Conservation (phyloP, 768 basidiomycete species). For the Botryobasidium botryosum region DNA sequence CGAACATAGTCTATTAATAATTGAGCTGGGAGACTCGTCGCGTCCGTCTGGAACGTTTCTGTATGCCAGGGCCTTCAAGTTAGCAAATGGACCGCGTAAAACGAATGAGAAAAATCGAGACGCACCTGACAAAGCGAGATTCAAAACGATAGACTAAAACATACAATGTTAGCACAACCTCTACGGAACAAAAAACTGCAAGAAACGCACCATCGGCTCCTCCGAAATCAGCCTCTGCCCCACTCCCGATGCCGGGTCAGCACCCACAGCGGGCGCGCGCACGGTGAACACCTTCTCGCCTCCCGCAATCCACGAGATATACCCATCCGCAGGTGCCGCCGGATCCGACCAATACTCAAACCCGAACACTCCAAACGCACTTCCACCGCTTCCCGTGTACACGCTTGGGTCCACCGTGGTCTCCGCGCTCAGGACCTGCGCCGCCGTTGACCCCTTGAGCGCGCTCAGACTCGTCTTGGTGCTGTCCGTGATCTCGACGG, state of each 20-base stretch:
- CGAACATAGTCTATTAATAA: constrained; percentile 66
- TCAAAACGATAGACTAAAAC: constrained; percentile 10
- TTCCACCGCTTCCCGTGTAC: too few species aligned
- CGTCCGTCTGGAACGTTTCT: constrained; percentile 48
- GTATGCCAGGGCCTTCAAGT: constrained; percentile 3
- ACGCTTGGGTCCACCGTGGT: too few species aligned
- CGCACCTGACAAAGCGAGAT: constrained; percentile 10
- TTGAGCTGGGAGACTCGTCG: constrained; percentile 52
- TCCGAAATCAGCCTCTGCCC: constrained; percentile 21
- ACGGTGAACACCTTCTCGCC: constrained; percentile 19
- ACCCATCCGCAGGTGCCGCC: constrained; percentile 16
- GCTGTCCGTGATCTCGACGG: too few species aligned
- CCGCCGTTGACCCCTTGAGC: too few species aligned
- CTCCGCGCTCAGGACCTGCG: too few species aligned
- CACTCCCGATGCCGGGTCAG: constrained; percentile 17
- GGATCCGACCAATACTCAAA: constrained; percentile 25
- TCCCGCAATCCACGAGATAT: constrained; percentile 20
- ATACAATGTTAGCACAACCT: not conserved
- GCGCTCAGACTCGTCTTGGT: too few species aligned
- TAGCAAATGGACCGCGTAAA: constrained; percentile 34
- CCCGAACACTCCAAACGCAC: constrained; percentile 17
- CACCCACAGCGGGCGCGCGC: constrained; percentile 16
- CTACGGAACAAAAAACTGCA: not conserved
- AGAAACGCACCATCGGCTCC: constrained; percentile 21
- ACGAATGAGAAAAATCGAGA: not conserved